Evolutionary conservation across 2,329 filamentous ascomycete genomes (phyloP), one percentile per base, ranked within the genome.

Genomic region (Lecanicillium sp.): DNA sequence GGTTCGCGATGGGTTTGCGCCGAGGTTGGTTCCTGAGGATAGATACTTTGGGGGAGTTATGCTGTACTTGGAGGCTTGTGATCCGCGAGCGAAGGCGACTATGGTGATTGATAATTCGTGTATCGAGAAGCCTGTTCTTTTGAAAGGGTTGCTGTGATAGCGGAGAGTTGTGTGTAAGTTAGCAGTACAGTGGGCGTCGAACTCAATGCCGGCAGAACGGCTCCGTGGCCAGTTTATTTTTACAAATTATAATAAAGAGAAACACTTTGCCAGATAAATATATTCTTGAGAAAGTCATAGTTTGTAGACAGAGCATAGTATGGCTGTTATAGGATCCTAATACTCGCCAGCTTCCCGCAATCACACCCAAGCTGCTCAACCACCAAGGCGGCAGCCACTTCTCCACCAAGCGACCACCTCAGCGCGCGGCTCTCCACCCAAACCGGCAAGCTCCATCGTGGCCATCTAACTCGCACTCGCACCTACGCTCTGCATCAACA

Each of bases 401-500:
- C 41, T 37, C 33, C 36, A 35, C 40, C 36, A 50, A 44, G 34
- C 38, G 7, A 29, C 40, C 35, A 34, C 45, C 10, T 39, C 19
- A 28, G 8, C 17, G 13, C 28, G 25, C 25, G 30, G 15, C 30
- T 33, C 37, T 11, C 22, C 6, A 25, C 22, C 22, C 6, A 25
- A 25, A 25, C 22, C 22, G 22, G 22, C 22, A 25, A 25, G 22
- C 22, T 25, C 22, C 22, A 25, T 25, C 22, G 22, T 25, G 22
- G 7, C 14, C 13, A 20, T 25, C 36, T 38, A 28, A 20, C 34
- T 10, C 13, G 15, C 41, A 35, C 28, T n/a, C n/a, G n/a, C 22
- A 11, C 11, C 22, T 25, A 11, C 22, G 22, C 22, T 31, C 19
- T 18, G n/a, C 18, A 28, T 31, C 18, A 25, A 5, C 17, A n/a